Conservation (phyloP, 192 early-diverging fungal genomes). For the Entomortierella chlamydospora region DNA sequence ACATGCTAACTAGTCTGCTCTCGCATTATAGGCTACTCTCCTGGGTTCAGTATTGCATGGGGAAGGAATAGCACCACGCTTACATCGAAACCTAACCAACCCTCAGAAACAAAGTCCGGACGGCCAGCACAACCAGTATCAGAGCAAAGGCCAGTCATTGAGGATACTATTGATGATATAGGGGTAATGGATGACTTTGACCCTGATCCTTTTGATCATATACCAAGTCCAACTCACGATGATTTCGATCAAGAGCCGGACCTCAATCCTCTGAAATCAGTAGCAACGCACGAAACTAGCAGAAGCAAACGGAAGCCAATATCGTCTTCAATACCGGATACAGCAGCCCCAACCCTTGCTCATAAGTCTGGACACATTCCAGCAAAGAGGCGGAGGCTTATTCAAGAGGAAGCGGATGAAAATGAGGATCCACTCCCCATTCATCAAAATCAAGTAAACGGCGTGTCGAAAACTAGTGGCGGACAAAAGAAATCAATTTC, state of each 20-base stretch:
- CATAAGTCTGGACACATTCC: neutral
- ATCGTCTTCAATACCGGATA: neutral
- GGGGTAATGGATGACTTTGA: conserved; percentile 1
- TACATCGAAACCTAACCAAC: neutral
- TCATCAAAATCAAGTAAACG: neutral
- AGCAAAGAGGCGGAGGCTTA: conserved; percentile 27
- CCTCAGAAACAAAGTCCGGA: neutral
- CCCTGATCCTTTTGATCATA: neutral
- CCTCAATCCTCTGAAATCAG: neutral
- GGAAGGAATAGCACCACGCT: conserved; percentile 6
- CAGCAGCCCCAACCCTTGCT: neutral
- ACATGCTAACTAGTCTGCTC: neutral
- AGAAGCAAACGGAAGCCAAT: conserved; percentile 4
- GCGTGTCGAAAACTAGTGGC: neutral
- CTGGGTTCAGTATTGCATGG: conserved; percentile 21
- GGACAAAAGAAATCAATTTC: neutral
- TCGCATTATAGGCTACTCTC: conserved; percentile 9
- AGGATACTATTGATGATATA: conserved; percentile 7
- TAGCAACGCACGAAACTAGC: neutral
- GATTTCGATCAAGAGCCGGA: neutral
- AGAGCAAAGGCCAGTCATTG: conserved; percentile 3
- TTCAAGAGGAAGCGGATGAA: conserved; percentile 43
- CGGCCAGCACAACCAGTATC: neutral
- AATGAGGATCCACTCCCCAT: conserved; percentile 30
- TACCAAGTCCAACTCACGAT: neutral